Percentiles rank a stretch among this genome's conserved stretches.
These are phyloP conservation scores for Plantago ovata DNA, from an alignment of 257 asterid species.

Conservation along the genomic window DNA sequence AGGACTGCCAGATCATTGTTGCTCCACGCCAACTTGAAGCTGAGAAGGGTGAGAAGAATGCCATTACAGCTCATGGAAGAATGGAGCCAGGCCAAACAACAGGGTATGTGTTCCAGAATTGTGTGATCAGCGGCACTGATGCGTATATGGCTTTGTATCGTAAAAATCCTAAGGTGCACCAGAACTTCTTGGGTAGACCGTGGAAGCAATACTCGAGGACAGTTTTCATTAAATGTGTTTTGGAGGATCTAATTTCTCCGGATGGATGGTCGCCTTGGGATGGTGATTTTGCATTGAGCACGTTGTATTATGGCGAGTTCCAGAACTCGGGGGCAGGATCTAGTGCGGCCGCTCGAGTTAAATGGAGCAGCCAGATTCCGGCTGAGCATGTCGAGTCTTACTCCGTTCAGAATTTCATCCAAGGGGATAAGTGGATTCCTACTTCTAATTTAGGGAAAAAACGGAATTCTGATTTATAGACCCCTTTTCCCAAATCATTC, in stretches of 20 bases:
- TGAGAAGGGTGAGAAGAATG: constrained; percentile 29
- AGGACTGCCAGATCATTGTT: constrained; percentile 22
- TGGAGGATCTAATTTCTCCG: constrained; percentile 19
- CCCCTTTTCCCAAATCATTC: too few species aligned
- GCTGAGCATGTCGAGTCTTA: constrained; percentile 22
- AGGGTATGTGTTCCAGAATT: constrained; percentile 27
- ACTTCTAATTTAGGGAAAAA: not conserved
- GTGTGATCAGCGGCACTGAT: constrained; percentile 26
- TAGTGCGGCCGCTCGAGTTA: constrained; percentile 17
- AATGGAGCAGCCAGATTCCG: constrained; percentile 29
- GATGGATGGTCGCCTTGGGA: constrained; percentile 30
- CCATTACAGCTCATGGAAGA: constrained; percentile 30
- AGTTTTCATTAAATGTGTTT: constrained; percentile 21
- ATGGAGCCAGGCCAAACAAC: constrained; percentile 30
- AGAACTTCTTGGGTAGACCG: constrained; percentile 29
- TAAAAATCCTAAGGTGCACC: constrained; percentile 19
- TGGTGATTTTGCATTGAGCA: constrained; percentile 24
- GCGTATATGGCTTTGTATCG: constrained; percentile 23
- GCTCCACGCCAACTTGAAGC: constrained; percentile 24
- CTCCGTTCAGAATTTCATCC: constrained; percentile 27
- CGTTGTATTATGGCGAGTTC: constrained; percentile 28
- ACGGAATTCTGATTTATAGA: too few species aligned
- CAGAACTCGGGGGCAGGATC: constrained; percentile 22
- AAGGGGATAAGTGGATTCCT: constrained; percentile 26
- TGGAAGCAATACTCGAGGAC: constrained; percentile 36